A percentile compares a stretch with the other conserved stretches of the same genome.
phyloP scores from a whole-genome alignment of 2,329 filamentous ascomycete genomes.

The Neonectria faginata region DNA sequence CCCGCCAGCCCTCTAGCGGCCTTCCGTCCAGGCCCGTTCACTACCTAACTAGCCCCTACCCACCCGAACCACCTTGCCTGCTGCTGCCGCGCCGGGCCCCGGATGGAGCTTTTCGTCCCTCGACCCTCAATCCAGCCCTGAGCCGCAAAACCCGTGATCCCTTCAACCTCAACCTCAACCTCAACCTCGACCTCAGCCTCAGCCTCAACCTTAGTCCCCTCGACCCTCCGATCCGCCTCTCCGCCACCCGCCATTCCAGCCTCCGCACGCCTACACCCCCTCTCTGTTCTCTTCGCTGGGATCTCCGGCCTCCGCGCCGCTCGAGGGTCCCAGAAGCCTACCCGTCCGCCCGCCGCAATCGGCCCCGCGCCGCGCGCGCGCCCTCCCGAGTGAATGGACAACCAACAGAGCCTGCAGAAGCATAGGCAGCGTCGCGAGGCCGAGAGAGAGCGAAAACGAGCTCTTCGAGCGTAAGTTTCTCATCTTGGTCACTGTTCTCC shows the following conservation, averaged over 20 bases:
- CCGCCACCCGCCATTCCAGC: slow-evolving; percentile 18
- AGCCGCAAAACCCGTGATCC: slow-evolving; percentile 45
- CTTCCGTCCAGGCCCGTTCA: slow-evolving; percentile 21
- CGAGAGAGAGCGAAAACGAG: slow-evolving; percentile 47
- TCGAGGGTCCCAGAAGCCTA: slow-evolving; percentile 42
- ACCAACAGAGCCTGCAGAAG: slow-evolving; percentile 47
- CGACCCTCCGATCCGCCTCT: slow-evolving; percentile 21
- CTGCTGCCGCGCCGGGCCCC: slow-evolving; percentile 35
- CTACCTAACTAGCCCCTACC: slow-evolving; percentile 24
- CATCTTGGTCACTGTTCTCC: neutral
- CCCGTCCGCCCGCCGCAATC: slow-evolving; percentile 42
- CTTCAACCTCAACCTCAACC: slow-evolving; percentile 39
- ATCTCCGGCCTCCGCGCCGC: slow-evolving; percentile 44
- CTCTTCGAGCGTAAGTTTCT: slow-evolving; percentile 44
- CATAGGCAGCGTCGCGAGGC: slow-evolving; percentile 46
- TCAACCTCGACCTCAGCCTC: slow-evolving; percentile 25
- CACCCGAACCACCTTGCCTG: slow-evolving; percentile 23
- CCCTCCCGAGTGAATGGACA: slow-evolving; percentile 45
- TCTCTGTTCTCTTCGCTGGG: slow-evolving; percentile 39
- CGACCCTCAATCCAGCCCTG: slow-evolving; percentile 42
- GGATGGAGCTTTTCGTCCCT: slow-evolving; percentile 45
- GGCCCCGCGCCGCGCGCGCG: slow-evolving; percentile 44
- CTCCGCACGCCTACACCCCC: slow-evolving; percentile 15
- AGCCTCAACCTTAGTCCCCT: slow-evolving; percentile 15
- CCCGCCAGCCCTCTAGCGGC: slow-evolving; percentile 23